Evolutionary conservation across 1,139 yeast species (phyloP).

Genomic region (Sugiyamaella pinicola): DNA sequence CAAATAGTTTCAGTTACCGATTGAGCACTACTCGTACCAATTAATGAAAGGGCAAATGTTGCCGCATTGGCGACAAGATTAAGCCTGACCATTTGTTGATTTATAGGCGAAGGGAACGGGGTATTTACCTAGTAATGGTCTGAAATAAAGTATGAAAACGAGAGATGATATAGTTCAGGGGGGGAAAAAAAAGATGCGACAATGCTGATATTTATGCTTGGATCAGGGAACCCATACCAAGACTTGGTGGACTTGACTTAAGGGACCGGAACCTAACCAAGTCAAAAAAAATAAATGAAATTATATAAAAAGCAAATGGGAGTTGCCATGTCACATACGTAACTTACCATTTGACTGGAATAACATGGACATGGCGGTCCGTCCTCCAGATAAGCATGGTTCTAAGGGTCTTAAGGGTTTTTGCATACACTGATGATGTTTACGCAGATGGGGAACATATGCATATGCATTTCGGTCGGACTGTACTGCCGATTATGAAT

Average conservation of each 20-base stretch:
- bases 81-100: slow-evolving; percentile 14
- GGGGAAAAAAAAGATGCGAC: neutral
- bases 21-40: slow-evolving; percentile 8
- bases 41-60: slow-evolving; percentile 5
- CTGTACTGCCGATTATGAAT: neutral
- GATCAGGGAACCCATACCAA: neutral
- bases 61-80: slow-evolving; percentile 14
- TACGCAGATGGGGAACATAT: neutral
- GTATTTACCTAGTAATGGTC: slow-evolving; percentile 14
- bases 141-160: neutral
- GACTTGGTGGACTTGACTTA: neutral
- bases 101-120: slow-evolving; percentile 9
- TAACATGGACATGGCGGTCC: neutral
- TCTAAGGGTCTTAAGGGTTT: neutral
- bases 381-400: neutral
- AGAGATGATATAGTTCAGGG: neutral
- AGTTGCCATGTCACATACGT: neutral
- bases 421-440: neutral
- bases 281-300: neutral
- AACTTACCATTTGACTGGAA: neutral
- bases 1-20: slow-evolving; percentile 11
- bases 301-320: slow-evolving; percentile 1
- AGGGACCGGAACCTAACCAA: slow-evolving; percentile 1
- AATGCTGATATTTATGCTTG: slow-evolving; percentile 4
- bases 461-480: slow-evolving; percentile 2